These are phyloP conservation scores for Eucalyptus virginea DNA, from an alignment of 345 rosid species.

Conservation along the genomic window DNA sequence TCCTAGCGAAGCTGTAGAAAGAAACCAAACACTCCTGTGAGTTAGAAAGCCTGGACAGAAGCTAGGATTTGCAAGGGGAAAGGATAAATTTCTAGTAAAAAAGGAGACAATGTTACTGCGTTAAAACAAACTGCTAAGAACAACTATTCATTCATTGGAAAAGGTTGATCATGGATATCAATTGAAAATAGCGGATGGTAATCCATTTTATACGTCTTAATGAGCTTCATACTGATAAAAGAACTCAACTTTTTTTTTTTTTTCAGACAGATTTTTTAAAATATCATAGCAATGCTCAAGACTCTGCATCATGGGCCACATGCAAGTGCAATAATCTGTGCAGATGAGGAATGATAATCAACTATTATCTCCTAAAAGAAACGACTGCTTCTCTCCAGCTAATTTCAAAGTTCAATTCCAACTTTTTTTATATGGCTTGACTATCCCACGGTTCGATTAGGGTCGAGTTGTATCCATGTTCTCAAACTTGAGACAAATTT, in stretches of 20 bases:
- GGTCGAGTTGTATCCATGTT: rapidly evolving
- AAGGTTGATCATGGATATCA: not conserved
- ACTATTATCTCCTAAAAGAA: no score
- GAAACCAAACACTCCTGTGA: no score
- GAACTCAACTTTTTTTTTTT: not conserved
- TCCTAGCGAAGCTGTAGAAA: no score
- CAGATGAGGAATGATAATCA: not conserved
- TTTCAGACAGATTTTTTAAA: not conserved
- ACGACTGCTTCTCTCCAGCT: not conserved
- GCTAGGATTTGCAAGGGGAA: no score
- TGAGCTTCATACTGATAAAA: not conserved
- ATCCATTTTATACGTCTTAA: not conserved
- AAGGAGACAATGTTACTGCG: not conserved
- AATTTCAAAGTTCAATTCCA: not conserved
- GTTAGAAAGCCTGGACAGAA: no score
- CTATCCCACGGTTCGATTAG: rapidly evolving
- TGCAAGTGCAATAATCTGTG: not conserved
- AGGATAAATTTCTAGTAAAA: no score
- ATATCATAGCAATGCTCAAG: not conserved
- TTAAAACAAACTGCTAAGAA: not conserved
- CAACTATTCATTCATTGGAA: not conserved
- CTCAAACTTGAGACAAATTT: not conserved
- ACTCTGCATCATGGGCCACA: not conserved
- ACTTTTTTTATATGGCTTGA: not conserved
- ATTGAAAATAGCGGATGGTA: not conserved